phyloP scores from a whole-genome alignment of 352 stramenopile species.

The Pythium coloratum region DNA sequence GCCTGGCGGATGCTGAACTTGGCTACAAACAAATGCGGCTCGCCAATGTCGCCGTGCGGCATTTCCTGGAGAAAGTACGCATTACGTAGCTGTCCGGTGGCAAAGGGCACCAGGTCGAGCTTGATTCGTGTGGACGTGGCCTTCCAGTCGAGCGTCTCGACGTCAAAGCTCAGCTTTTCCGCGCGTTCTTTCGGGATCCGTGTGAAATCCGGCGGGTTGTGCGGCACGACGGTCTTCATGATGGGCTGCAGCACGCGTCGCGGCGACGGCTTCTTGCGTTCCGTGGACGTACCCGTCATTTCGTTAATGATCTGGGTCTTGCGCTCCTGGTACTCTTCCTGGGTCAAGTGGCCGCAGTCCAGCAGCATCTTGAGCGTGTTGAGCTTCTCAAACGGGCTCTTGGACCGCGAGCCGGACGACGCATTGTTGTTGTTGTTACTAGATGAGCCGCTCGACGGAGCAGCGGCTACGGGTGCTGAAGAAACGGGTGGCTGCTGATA shows the following conservation, averaged over 20 bases:
- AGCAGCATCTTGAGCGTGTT: constrained; percentile 84
- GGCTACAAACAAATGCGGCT: constrained; percentile 54
- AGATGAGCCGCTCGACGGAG: not conserved
- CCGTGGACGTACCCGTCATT: constrained; percentile 78
- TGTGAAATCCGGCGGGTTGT: constrained; percentile 67
- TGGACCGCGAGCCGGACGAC: constrained; percentile 11
- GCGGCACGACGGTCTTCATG: constrained; percentile 80
- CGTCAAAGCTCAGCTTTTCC: constrained; percentile 82
- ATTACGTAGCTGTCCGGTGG: constrained; percentile 77
- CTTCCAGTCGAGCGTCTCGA: constrained; percentile 81
- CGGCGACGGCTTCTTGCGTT: constrained; percentile 54
- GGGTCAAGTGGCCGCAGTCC: constrained; percentile 73
- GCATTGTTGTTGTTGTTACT: not conserved
- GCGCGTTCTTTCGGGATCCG: constrained; percentile 61
- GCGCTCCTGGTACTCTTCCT: constrained; percentile 79
- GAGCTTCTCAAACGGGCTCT: constrained; percentile 81
- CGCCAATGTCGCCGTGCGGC: constrained; percentile 19
- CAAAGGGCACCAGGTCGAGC: constrained; percentile 77
- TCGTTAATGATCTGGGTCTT: constrained; percentile 89
- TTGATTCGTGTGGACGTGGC: constrained; percentile 61
- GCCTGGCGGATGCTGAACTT: constrained; percentile 72
- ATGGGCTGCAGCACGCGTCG: constrained; percentile 55
- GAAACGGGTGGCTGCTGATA: not conserved
- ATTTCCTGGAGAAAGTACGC: constrained; percentile 78
- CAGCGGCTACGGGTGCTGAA: not conserved